Evolutionary conservation across 1,284 basidiomycete genomes (phyloP).

Genomic region (Ceratobasidium sp.): DNA sequence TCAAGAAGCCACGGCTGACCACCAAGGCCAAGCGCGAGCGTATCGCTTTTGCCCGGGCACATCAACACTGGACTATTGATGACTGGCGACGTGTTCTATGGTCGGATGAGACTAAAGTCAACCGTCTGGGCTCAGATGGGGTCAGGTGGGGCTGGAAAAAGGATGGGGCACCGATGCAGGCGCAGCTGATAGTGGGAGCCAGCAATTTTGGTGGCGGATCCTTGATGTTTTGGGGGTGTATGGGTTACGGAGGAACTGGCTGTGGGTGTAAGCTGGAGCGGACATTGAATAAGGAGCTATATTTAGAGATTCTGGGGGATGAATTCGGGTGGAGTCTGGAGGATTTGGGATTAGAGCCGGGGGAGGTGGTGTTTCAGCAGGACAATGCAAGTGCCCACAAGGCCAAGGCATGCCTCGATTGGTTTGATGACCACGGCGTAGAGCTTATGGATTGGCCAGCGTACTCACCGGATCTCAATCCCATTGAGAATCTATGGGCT

Average conservation of each 20-base stretch:
- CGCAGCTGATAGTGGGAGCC: neutral
- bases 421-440: conserved; percentile 40
- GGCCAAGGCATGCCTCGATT: conserved; percentile 34
- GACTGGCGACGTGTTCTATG: conserved; percentile 23
- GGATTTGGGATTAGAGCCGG: conserved; percentile 18
- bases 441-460: conserved; percentile 44
- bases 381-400: conserved; percentile 45
- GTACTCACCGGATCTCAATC: conserved; percentile 46
- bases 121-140: conserved; percentile 26
- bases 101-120: conserved; percentile 35
- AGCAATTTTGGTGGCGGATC: conserved; percentile 23
- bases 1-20: conserved; percentile 27
- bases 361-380: conserved; percentile 44
- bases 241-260: conserved; percentile 14
- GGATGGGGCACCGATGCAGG: too few species aligned
- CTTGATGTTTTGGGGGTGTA: conserved; percentile 30
- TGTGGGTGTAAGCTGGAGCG: conserved; percentile 2
- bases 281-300: conserved; percentile 8
- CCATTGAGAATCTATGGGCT: conserved; percentile 45
- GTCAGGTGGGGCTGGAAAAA: conserved; percentile 21
- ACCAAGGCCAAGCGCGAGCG: neutral
- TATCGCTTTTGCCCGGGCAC: conserved; percentile 31
- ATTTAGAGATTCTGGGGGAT: conserved; percentile 10
- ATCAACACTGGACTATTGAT: conserved; percentile 14
- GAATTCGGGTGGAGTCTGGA: conserved; percentile 25